Evolutionary conservation across 2,329 filamentous ascomycete genomes (phyloP).

Genomic region (Cadophora gregata): DNA sequence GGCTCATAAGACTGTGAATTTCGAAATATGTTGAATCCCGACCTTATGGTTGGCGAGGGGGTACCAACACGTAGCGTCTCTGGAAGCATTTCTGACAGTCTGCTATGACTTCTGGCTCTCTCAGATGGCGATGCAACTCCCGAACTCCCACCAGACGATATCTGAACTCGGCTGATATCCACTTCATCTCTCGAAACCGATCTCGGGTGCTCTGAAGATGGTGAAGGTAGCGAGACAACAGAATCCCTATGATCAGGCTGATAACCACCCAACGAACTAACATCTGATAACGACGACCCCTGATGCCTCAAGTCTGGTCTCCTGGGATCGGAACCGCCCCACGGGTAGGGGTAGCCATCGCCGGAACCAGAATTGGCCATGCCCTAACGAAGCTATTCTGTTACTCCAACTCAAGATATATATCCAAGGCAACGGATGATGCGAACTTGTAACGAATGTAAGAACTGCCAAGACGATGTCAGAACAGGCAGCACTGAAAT

Average conservation of each 20-base stretch:
- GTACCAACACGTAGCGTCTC: constrained; percentile 34
- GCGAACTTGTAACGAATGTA: constrained; percentile 18
- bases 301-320: constrained; percentile 31
- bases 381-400: constrained; percentile 4
- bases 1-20: constrained; percentile 34
- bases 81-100: constrained; percentile 28
- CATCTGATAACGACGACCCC: constrained; percentile 29
- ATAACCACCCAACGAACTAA: constrained; percentile 32
- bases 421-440: constrained; percentile 1
- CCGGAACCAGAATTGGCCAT: constrained; percentile 37
- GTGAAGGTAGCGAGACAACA: constrained; percentile 33
- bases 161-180: constrained; percentile 38
- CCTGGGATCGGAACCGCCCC: constrained; percentile 21
- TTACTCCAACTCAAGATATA: background rate
- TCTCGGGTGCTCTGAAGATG: constrained; percentile 17
- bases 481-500: constrained; percentile 4
- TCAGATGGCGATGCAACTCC: constrained; percentile 23
- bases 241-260: constrained; percentile 30
- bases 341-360: constrained; percentile 34
- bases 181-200: constrained; percentile 33
- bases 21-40: constrained; percentile 35
- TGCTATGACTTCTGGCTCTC: constrained; percentile 21
- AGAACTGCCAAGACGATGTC: constrained; percentile 8
- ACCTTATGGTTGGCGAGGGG: constrained; percentile 30
- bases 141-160: constrained; percentile 28